phyloP scores from a whole-genome alignment of 2,329 filamentous ascomycete species.

The Rhynchosporium secalis region DNA sequence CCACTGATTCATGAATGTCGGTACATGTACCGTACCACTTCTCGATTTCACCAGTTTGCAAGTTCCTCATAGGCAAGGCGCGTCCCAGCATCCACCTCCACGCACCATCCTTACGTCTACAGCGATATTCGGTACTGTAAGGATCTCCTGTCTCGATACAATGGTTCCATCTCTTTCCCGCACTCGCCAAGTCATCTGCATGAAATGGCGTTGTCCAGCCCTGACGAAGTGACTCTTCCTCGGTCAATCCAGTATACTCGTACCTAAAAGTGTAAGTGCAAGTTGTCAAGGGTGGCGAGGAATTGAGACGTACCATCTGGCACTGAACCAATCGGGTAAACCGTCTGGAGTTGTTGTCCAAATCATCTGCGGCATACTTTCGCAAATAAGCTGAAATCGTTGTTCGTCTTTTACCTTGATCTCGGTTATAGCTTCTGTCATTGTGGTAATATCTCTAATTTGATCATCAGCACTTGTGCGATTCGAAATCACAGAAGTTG shows the following conservation, averaged over 20 bases:
- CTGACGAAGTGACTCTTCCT: constrained; percentile 60
- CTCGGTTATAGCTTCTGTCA: constrained; percentile 66
- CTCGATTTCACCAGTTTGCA: constrained; percentile 65
- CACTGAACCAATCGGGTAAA: constrained; percentile 70
- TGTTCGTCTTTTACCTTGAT: constrained; percentile 72
- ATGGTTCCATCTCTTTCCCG: constrained; percentile 58
- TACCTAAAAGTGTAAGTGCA: constrained; percentile 44
- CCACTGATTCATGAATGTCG: constrained; percentile 73
- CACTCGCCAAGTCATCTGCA: constrained; percentile 64
- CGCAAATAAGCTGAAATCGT: constrained; percentile 74
- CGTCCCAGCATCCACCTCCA: constrained; percentile 80
- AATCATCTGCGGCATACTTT: constrained; percentile 70
- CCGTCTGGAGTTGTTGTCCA: constrained; percentile 73
- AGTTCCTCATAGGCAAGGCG: constrained; percentile 66
- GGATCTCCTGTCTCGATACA: constrained; percentile 66
- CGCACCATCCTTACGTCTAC: constrained; percentile 62
- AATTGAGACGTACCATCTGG: constrained; percentile 54
- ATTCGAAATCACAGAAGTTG: neutral
- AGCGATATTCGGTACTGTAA: constrained; percentile 71
- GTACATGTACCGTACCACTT: constrained; percentile 84
- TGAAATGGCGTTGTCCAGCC: constrained; percentile 68
- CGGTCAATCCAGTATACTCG: constrained; percentile 69
- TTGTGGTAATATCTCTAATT: constrained; percentile 65
- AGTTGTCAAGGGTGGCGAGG: too few relatives aligned
- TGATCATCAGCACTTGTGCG: neutral